Conservation (phyloP, 345 rosid species). For the Psidium friedrichsthalianum region DNA sequence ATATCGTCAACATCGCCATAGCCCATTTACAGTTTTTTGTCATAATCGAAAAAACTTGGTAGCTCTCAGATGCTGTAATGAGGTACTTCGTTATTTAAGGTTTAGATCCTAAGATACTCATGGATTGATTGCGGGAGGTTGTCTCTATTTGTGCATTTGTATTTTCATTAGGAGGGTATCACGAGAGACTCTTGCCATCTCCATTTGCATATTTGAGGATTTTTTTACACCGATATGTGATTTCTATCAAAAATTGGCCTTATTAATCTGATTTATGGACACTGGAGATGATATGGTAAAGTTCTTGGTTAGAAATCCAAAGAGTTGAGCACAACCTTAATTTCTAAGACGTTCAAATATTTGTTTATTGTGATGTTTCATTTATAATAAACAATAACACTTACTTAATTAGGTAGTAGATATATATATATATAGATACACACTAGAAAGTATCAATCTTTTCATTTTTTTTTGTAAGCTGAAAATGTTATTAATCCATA, state of each 20-base stretch:
- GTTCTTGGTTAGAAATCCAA: no score
- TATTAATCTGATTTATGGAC: no score
- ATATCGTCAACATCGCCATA: accelerated
- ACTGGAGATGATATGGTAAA: no score
- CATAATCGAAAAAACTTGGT: background rate
- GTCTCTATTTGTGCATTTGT: background rate
- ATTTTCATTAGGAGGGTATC: background rate
- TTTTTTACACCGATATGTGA: no score
- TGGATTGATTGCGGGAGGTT: background rate
- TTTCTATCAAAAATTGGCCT: background rate
- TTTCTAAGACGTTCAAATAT: background rate
- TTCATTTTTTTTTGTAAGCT: background rate
- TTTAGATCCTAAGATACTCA: background rate
- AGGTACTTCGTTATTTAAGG: background rate
- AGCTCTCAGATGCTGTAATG: background rate
- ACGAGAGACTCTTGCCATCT: background rate
- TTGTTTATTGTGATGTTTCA: background rate
- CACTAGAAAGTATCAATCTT: background rate
- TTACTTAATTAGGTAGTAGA: no score
- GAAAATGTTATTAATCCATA: background rate
- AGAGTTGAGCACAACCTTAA: accelerated
- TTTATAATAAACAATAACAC: background rate
- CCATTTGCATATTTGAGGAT: no score
- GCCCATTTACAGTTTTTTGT: background rate
- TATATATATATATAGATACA: no score